Evolutionary conservation across 257 asterid species (phyloP).

Genomic region (Apocynum venetum): DNA sequence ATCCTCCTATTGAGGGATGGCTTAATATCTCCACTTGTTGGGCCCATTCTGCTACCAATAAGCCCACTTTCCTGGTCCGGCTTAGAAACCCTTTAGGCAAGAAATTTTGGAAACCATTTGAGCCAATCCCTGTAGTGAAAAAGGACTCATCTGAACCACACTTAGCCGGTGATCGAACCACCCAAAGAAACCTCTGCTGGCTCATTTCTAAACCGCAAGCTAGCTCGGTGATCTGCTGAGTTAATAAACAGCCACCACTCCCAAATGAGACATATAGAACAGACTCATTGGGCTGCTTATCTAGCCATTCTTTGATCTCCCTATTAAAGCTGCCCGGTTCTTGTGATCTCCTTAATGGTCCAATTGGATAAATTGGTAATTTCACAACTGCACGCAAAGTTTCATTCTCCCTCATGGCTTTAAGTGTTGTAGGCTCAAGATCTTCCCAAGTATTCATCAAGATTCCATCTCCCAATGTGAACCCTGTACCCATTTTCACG

Average conservation of each 20-base stretch:
- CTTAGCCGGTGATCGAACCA: conserved; percentile 43
- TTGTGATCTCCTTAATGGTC: conserved; percentile 45
- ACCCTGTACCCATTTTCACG: conserved; percentile 17
- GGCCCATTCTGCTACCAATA: conserved; percentile 42
- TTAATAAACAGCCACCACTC: conserved; percentile 54
- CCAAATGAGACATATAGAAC: conserved; percentile 65
- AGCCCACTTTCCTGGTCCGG: conserved; percentile 29
- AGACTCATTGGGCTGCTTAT: conserved; percentile 51
- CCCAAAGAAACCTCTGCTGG: conserved; percentile 57
- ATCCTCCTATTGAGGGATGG: conserved; percentile 55
- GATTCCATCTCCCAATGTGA: conserved; percentile 46
- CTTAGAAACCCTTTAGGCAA: conserved; percentile 45
- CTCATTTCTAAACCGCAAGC: conserved; percentile 68
- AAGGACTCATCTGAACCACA: conserved; percentile 41
- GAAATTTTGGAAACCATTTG: conserved; percentile 19
- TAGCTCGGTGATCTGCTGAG: conserved; percentile 42
- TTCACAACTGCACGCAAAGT: conserved; percentile 19
- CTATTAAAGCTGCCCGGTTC: conserved; percentile 10
- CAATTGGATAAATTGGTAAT: conserved; percentile 51
- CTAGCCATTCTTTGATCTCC: conserved; percentile 37
- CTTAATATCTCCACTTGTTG: conserved; percentile 39
- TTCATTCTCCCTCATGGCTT: conserved; percentile 40
- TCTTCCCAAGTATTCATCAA: conserved; percentile 63
- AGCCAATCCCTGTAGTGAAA: conserved; percentile 22
- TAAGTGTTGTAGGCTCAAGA: conserved; percentile 43